Percentiles rank a stretch among this genome's conserved stretches.
These are phyloP conservation scores for Bruguiera parviflora DNA, from an alignment of 345 rosid genomes.

Conservation along the genomic window DNA sequence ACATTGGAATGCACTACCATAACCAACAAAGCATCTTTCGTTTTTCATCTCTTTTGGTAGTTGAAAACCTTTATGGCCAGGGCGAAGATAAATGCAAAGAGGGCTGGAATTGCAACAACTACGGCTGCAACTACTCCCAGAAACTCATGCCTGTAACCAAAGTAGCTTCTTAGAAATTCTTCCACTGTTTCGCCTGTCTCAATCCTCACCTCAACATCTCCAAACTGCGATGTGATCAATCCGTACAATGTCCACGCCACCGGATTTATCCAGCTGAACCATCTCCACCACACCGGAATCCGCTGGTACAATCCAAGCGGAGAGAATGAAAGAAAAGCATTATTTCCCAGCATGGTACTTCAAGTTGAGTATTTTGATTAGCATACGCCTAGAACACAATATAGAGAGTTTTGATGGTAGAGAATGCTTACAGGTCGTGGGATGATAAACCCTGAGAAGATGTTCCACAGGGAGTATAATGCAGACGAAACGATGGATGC, in stretches of 20 bases:
- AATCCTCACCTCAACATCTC: constrained; percentile 23
- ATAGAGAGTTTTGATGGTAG: not conserved
- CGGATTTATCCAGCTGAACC: constrained; percentile 43
- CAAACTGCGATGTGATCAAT: constrained; percentile 35
- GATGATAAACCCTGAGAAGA: constrained; percentile 60
- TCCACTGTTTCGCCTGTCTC: constrained; percentile 27
- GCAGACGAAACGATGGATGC: constrained; percentile 54
- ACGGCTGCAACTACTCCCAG: constrained; percentile 37
- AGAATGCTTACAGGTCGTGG: constrained; percentile 48
- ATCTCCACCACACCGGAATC: constrained; percentile 51
- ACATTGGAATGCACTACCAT: too few species aligned
- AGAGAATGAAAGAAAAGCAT: not conserved
- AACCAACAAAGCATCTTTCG: not conserved
- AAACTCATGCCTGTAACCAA: constrained; percentile 34
- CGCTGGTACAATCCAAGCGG: constrained; percentile 20
- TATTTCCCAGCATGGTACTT: not conserved
- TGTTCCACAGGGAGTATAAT: constrained; percentile 53
- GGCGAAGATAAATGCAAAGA: constrained; percentile 35
- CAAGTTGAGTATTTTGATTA: not conserved
- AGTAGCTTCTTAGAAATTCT: constrained; percentile 27
- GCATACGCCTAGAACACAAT: too few species aligned
- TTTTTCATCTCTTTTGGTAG: constrained; percentile 34
- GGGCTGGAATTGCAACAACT: constrained; percentile 20
- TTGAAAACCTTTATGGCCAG: constrained; percentile 30
- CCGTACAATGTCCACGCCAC: constrained; percentile 42